phyloP scores from a whole-genome alignment of 495 filamentous ascomycete species.

The Amphirosellinia nigrospora region DNA sequence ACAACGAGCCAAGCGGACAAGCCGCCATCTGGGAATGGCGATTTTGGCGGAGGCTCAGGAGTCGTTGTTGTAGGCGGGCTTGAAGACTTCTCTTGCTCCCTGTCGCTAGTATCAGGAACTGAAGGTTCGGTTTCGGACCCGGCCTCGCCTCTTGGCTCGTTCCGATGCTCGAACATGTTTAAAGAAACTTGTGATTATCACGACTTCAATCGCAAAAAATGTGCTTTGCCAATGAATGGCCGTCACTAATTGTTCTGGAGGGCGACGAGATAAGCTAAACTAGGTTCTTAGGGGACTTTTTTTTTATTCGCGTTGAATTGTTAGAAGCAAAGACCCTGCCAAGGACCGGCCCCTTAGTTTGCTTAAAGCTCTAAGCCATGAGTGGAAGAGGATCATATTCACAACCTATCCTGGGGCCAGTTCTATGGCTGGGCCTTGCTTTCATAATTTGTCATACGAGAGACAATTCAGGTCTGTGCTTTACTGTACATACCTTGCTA shows the following conservation, averaged over 20 bases:
- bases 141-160: background rate
- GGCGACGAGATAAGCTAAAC: background rate
- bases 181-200: background rate
- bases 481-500: background rate
- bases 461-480: background rate
- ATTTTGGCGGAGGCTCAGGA: background rate
- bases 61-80: background rate
- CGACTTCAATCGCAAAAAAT: background rate
- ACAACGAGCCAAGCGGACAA: conserved; percentile 41
- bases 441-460: background rate
- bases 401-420: background rate
- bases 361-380: background rate
- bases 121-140: background rate
- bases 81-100: background rate
- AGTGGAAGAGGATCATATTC: background rate
- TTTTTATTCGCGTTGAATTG: background rate
- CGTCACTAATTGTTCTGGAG: background rate
- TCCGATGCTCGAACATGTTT: background rate
- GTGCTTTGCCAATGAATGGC: background rate
- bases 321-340: background rate
- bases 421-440: background rate
- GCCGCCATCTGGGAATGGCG: conserved; percentile 36
- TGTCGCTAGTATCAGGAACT: conserved; percentile 1
- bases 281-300: background rate
- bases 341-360: background rate